Evolutionary conservation across 352 stramenopile species (phyloP).

Genomic region (Phytopythium aichiense): DNA sequence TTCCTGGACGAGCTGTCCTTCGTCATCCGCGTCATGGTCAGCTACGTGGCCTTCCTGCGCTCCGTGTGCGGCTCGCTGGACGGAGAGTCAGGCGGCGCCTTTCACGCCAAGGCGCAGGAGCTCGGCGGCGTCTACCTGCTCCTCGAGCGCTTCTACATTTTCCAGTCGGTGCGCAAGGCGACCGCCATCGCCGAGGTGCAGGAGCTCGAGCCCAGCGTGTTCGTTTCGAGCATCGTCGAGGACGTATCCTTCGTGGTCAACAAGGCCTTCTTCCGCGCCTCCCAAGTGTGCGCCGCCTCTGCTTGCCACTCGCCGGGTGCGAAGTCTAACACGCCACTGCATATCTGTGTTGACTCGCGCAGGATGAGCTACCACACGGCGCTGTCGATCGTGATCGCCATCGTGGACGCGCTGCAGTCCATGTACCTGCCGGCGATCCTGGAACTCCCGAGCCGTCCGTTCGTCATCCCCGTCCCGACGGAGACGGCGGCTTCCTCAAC

Average conservation of each 20-base stretch:
- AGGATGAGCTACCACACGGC: slow-evolving; percentile 82
- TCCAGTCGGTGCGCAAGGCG: slow-evolving; percentile 82
- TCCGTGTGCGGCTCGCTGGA: slow-evolving; percentile 52
- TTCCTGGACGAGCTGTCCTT: slow-evolving; percentile 79
- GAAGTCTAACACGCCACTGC: not conserved
- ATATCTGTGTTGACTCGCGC: slow-evolving; percentile 1
- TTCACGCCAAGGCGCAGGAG: slow-evolving; percentile 66
- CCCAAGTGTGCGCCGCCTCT: slow-evolving; percentile 45
- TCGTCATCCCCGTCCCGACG: slow-evolving; percentile 43
- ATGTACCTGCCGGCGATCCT: slow-evolving; percentile 77
- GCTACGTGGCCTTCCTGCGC: slow-evolving; percentile 54
- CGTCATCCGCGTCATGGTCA: slow-evolving; percentile 68
- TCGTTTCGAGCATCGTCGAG: slow-evolving; percentile 78
- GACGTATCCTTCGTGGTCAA: slow-evolving; percentile 84
- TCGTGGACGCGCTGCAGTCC: slow-evolving; percentile 80
- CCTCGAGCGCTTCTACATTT: slow-evolving; percentile 82
- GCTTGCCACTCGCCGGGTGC: not conserved
- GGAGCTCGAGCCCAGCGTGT: slow-evolving; percentile 59
- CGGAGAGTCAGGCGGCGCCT: slow-evolving; percentile 22
- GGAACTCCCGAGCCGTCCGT: slow-evolving; percentile 52
- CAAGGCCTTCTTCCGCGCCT: slow-evolving; percentile 74
- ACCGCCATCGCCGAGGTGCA: slow-evolving; percentile 78
- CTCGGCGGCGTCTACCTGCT: slow-evolving; percentile 78
- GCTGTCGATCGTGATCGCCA: slow-evolving; percentile 74
- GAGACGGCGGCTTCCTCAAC: slow-evolving; percentile 2